Conservation (phyloP, 2,329 filamentous ascomycete species). For the Moelleriella libera region DNA sequence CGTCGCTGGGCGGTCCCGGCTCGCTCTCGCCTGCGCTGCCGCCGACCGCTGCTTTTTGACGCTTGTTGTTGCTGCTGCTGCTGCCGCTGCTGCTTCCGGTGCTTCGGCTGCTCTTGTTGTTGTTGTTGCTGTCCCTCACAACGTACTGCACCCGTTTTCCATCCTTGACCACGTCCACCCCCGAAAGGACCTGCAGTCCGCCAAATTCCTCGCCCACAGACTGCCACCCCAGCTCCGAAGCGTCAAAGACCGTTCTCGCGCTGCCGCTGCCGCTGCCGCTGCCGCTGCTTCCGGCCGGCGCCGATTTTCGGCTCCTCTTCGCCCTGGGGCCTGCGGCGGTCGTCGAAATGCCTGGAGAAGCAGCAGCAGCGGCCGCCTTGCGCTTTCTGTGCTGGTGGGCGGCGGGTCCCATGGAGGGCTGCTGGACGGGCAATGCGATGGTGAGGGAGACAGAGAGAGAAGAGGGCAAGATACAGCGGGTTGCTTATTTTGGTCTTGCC, state of each 20-base stretch:
- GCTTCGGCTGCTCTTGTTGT: slow-evolving; percentile 2
- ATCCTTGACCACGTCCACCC: slow-evolving; percentile 68
- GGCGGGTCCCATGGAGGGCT: slow-evolving; percentile 15
- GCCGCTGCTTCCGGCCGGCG: not conserved
- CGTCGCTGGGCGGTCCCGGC: slow-evolving; percentile 14
- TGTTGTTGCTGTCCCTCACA: slow-evolving; percentile 12
- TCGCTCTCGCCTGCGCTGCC: not conserved
- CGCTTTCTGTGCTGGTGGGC: slow-evolving; percentile 17
- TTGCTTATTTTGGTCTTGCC: too few relatives aligned
- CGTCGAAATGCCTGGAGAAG: too few relatives aligned
- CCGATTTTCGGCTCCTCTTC: slow-evolving; percentile 20
- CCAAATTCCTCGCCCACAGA: slow-evolving; percentile 91
- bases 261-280: not conserved
- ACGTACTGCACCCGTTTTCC: slow-evolving; percentile 46
- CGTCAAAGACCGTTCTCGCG: slow-evolving; percentile 20
- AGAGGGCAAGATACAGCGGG: not conserved
- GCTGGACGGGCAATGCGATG: not conserved
- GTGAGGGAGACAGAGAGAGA: not conserved
- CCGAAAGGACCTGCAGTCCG: slow-evolving; percentile 81
- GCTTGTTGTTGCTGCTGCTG: too few relatives aligned
- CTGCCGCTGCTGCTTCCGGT: too few relatives aligned
- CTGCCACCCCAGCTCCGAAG: slow-evolving; percentile 41
- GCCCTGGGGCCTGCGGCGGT: slow-evolving; percentile 14
- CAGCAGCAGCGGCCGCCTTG: slow-evolving; percentile 15
- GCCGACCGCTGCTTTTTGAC: too few relatives aligned